Percentiles rank a stretch among this genome's conserved stretches.
phyloP scores from a whole-genome alignment of 2,329 filamentous ascomycete species.

The Trichoderma sp. region DNA sequence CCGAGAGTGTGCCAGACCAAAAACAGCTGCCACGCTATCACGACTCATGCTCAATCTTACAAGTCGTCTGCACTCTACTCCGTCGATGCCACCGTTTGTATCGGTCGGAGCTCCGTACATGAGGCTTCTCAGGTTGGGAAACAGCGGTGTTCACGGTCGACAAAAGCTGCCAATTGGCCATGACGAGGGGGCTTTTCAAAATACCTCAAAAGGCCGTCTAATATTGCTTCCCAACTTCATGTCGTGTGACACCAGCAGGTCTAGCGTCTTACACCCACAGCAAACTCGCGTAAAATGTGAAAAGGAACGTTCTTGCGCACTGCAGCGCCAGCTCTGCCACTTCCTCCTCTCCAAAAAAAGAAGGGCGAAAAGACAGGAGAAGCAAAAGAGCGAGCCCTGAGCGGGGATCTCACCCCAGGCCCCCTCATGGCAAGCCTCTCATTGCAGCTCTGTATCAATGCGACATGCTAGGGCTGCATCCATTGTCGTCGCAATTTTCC shows the following conservation, averaged over 20 bases:
- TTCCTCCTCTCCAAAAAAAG: not conserved
- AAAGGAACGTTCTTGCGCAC: not conserved
- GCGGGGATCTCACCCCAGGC: slow-evolving; percentile 10
- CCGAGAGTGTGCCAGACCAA: slow-evolving; percentile 2
- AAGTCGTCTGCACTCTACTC: not conserved
- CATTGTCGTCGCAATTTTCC: slow-evolving; percentile 1
- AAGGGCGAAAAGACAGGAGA: not conserved
- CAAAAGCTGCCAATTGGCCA: not conserved
- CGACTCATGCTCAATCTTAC: not conserved
- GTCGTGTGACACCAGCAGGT: slow-evolving; percentile 9
- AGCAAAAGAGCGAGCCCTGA: not conserved
- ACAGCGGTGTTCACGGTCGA: not conserved
- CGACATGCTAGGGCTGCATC: slow-evolving; percentile 9
- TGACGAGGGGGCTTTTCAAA: not conserved
- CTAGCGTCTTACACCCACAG: slow-evolving; percentile 15
- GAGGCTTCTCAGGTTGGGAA: not conserved
- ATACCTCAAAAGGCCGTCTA: slow-evolving; percentile 1
- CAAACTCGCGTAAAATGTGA: slow-evolving; percentile 1
- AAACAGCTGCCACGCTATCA: not conserved
- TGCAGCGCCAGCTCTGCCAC: not conserved
- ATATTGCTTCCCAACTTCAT: not conserved
- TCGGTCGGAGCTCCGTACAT: not conserved
- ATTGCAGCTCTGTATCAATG: slow-evolving; percentile 7
- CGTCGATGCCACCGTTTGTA: not conserved
- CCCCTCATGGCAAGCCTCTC: not conserved